Base-by-base conservation (phyloP, 129 eudicot genomes). In the Flaveria sonorensis region DNA sequence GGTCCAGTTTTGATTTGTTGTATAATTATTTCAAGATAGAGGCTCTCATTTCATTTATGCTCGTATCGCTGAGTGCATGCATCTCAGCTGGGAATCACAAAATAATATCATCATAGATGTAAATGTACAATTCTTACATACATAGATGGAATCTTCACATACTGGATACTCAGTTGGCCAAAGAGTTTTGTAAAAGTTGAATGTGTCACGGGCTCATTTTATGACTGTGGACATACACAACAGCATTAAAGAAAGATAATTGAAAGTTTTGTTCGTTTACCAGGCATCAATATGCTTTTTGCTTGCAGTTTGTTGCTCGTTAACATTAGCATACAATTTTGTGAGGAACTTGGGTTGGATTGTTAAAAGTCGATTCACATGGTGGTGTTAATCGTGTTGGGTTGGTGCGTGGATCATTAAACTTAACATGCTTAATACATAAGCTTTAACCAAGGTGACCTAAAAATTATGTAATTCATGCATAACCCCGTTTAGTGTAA, bases 51-150 rank as follows among this genome's bases (percentile, higher is more conserved):
- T 83, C 77, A 87, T 47, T 19, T 26, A 60, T 60, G 13, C 36
- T 13, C 30, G 50, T 24, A 6, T 21, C 12, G 66, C 36, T 19
- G 39, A 60, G 66, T 60, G 66, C 66, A 60, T 21, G 39, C 66
- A 60, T 60, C 66, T 23, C 39, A 60, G 39, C 3, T 13, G 10
- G 10, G 68, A 30, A 61, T 5, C 68, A 61, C 42, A 61, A 74
- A 78, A 84, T 78, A 80, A 80, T 60, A 65, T 62, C 83, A 70
- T 86, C 78, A 75, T 63, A 72, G 65, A 24, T 73, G 75, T 61
- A 79, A 62, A 16, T 72, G 68, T 79, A 72, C 48, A n/a, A 79
- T 42, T 79, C 24, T 63, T 63, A 21, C 77, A 65, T 12, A 50
- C 57, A 48, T 51, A 72, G 67, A 39, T 47, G 48, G 60, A 57